Percentiles rank a stretch among this genome's conserved stretches.
These are phyloP conservation scores for Curvularia verruculosa DNA, from an alignment of 2,329 filamentous ascomycete species.

Conservation along the genomic window DNA sequence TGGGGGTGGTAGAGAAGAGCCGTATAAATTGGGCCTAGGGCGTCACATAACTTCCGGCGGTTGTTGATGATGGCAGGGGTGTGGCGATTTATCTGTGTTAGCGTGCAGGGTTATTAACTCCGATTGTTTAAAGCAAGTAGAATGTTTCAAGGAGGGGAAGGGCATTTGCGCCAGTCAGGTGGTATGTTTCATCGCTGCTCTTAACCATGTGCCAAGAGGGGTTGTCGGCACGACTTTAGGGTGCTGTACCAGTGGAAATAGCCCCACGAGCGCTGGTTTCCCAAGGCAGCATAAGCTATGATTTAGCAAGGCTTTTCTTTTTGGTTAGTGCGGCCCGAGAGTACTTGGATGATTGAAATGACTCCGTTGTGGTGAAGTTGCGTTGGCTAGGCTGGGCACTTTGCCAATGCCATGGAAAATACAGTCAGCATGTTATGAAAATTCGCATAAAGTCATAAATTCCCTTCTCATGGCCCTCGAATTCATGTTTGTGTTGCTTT, in stretches of 20 bases:
- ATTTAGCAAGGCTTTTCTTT: too few species aligned
- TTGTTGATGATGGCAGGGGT: neutral
- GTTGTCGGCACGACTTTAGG: neutral
- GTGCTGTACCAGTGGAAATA: neutral
- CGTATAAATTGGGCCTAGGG: neutral
- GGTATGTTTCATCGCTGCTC: neutral
- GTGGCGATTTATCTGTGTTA: neutral
- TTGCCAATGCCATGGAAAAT: neutral
- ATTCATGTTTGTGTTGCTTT: too few species aligned
- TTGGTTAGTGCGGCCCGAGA: neutral
- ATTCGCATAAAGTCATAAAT: too few species aligned
- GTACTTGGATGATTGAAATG: neutral
- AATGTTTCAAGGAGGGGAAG: constrained; percentile 2
- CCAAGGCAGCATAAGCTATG: neutral
- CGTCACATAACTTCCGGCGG: neutral
- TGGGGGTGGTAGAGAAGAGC: neutral
- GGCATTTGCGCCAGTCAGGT: constrained; percentile 6
- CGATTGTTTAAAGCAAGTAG: neutral
- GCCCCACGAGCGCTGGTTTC: neutral
- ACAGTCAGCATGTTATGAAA: too few species aligned
- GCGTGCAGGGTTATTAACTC: constrained; percentile 1
- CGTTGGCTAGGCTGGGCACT: neutral
- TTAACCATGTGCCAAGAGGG: neutral
- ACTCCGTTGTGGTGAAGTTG: neutral
- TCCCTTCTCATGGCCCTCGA: too few species aligned